A percentile compares a stretch with the other conserved stretches of the same genome.
Conservation (phyloP, 768 basidiomycete species). For the Austroboletus eburneus region DNA sequence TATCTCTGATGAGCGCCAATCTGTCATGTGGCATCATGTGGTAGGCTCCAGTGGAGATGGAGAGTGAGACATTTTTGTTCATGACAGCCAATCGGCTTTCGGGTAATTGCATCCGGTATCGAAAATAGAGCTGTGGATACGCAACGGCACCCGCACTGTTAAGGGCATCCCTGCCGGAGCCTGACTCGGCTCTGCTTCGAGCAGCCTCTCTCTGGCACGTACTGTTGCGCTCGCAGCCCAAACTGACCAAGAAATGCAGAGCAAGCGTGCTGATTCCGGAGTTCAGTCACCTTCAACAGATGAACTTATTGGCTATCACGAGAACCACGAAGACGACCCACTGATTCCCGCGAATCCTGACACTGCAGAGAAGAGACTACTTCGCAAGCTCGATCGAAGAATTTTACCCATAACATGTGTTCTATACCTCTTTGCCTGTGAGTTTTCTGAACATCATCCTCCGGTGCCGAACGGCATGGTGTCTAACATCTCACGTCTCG, state of each 20-base stretch:
- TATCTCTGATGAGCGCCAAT: no score
- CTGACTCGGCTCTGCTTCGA: background rate
- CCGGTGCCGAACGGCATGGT: no score
- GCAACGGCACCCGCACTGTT: background rate
- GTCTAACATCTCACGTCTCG: background rate
- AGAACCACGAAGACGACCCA: slow-evolving; percentile 14
- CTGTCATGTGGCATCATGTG: no score
- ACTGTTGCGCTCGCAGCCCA: background rate
- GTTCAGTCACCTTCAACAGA: slow-evolving; percentile 6
- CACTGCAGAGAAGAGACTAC: slow-evolving; percentile 47
- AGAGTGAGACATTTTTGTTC: no score
- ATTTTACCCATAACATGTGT: slow-evolving; percentile 70
- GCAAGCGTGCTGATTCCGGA: slow-evolving; percentile 11
- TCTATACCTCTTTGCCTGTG: slow-evolving; percentile 76
- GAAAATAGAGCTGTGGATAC: no score
- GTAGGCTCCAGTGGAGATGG: no score
- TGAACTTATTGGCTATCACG: background rate
- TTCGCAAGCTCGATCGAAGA: slow-evolving; percentile 61
- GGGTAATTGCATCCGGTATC: no score
- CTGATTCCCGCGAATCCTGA: slow-evolving; percentile 15
- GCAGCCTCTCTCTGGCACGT: background rate
- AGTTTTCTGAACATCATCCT: slow-evolving; percentile 26
- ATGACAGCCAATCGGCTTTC: no score
- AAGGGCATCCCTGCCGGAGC: background rate
- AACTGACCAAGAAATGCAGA: slow-evolving; percentile 10